A percentile compares a stretch with the other conserved stretches of the same genome.
Conservation (phyloP, 768 basidiomycete species). For the Mrakia hoshinonis region DNA sequence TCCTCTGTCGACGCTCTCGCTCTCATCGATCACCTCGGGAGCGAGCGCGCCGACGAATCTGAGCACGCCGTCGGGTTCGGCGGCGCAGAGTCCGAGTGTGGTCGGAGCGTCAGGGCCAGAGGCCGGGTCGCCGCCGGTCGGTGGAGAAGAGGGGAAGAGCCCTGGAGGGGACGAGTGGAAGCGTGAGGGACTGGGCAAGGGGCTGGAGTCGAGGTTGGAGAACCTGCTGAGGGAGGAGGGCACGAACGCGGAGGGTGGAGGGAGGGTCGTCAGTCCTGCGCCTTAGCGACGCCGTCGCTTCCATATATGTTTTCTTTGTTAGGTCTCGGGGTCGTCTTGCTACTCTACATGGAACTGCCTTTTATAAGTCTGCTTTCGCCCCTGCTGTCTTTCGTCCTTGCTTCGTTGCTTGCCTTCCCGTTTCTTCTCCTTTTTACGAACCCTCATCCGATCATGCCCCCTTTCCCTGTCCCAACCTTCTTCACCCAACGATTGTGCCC, state of each 20-base stretch:
- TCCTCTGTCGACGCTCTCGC: slow-evolving; percentile 19
- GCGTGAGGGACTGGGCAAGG: slow-evolving; percentile 23
- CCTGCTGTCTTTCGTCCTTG: neutral
- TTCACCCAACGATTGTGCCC: too few relatives aligned
- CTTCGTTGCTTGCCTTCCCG: neutral
- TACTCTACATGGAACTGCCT: too few relatives aligned
- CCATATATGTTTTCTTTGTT: neutral
- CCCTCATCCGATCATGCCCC: neutral
- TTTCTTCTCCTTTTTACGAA: neutral
- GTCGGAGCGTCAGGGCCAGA: neutral
- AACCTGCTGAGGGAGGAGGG: neutral
- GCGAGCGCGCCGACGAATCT: neutral
- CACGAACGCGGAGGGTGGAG: neutral
- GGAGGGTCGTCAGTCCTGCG: neutral
- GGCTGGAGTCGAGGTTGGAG: slow-evolving; percentile 20
- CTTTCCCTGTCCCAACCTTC: neutral
- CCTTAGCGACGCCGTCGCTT: neutral
- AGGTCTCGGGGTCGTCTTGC: too few relatives aligned
- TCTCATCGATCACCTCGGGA: slow-evolving; percentile 20
- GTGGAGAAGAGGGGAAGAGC: neutral
- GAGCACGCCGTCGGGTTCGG: neutral
- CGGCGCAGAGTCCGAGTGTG: neutral
- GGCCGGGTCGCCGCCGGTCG: neutral
- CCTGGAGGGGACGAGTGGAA: slow-evolving; percentile 14
- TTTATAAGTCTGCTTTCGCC: too few relatives aligned